Conservation (phyloP, 2,329 filamentous ascomycete genomes). For the Phaeosphaeriaceae sp. region DNA sequence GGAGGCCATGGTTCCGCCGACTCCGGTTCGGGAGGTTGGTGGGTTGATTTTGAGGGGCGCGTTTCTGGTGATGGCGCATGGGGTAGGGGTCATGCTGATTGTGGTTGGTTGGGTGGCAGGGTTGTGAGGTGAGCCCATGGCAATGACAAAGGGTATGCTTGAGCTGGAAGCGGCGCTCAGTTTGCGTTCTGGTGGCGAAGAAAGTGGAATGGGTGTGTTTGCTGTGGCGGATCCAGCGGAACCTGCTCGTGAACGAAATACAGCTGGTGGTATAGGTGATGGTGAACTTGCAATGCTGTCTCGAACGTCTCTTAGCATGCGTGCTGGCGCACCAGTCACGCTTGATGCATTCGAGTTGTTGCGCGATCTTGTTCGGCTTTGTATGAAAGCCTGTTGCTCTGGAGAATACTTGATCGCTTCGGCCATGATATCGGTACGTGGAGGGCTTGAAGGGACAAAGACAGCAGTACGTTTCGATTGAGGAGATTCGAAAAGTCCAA, state of each 20-base stretch:
- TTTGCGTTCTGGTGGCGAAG: constrained; percentile 19
- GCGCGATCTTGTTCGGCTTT: background rate
- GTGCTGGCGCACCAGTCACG: background rate
- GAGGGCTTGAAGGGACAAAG: constrained; percentile 11
- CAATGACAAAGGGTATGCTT: constrained; percentile 38
- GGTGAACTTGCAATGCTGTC: constrained; percentile 1
- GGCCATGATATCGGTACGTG: constrained; percentile 27
- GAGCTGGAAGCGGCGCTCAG: constrained; percentile 24
- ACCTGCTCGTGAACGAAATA: constrained; percentile 17
- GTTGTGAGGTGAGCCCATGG: constrained; percentile 40
- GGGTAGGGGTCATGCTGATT: constrained; percentile 18
- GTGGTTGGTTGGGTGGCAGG: constrained; percentile 32
- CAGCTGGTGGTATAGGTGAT: background rate
- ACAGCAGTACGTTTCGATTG: background rate
- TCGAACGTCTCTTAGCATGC: background rate
- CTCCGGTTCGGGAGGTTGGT: constrained; percentile 25
- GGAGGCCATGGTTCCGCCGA: constrained; percentile 41
- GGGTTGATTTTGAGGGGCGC: constrained; percentile 16
- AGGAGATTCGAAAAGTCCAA: constrained; percentile 32
- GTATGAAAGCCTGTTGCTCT: constrained; percentile 3
- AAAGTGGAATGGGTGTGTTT: constrained; percentile 3
- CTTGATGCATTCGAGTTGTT: constrained; percentile 2
- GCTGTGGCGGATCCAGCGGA: constrained; percentile 19
- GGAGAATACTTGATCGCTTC: constrained; percentile 29
- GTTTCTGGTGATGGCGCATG: constrained; percentile 35